phyloP scores from a whole-genome alignment of 129 eudicot genomes.

The Silybum marianum region DNA sequence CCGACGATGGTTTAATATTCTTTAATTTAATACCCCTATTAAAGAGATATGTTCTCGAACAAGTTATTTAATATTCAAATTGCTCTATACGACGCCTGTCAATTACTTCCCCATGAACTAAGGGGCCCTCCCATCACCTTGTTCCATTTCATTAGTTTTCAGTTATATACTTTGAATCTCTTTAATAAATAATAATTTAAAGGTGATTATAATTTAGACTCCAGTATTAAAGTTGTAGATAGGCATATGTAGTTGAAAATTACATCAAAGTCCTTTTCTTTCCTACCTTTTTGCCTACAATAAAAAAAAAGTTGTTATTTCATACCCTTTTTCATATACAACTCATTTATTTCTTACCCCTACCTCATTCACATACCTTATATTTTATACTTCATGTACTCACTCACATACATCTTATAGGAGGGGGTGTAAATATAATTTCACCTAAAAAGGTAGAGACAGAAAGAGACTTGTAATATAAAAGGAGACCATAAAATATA shows the following conservation, averaged over 20 bases:
- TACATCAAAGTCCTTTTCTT: background rate
- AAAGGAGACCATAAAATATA: no score
- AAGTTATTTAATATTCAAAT: background rate
- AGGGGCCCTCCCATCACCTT: background rate
- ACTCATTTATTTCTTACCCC: no score
- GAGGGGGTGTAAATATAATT: no score
- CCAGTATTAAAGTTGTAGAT: background rate
- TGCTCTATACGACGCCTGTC: background rate
- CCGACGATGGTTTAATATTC: background rate
- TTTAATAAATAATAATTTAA: no score
- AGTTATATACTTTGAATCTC: background rate
- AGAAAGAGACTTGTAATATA: no score
- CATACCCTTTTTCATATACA: no score
- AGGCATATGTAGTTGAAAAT: no score
- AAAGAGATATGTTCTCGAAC: background rate
- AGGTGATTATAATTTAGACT: background rate
- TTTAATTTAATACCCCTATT: background rate
- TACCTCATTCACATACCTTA: no score
- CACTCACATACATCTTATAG: no score
- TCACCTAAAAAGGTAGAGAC: no score
- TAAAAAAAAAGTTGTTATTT: no score
- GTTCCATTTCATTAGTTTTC: background rate
- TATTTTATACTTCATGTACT: no score
- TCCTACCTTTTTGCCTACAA: background rate
- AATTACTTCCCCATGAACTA: background rate